Base-by-base conservation (phyloP, 1,284 basidiomycete species). In the Malassezia yamatoensis region DNA sequence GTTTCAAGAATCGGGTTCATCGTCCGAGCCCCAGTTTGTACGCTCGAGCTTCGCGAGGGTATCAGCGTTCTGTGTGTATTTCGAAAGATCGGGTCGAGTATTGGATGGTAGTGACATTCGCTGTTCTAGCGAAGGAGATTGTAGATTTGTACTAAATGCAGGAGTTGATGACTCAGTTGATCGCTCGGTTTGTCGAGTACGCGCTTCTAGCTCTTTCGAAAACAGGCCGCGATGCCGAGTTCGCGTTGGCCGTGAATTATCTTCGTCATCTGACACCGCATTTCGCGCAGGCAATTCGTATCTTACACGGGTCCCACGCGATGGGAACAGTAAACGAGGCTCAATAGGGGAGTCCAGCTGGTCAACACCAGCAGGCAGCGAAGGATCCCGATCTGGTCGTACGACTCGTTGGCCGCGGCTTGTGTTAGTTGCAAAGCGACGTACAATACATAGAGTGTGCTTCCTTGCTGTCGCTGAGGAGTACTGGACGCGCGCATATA, bases 391-490 rank as follows among this genome's bases (percentile, higher is more conserved):
- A 32, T 52, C 46, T 18, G 41, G 18, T 21, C 37, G 54, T 18
- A 55, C 40, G 29, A 54, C 46, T 34, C 54, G 53, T 43, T 55
- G 53, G n/a, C 54, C 52, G 32, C 53, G 53, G 40, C 38, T 29
- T 56, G 29, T 16, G 51, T 40, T 13, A 40, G 44, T 20, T 7
- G 21, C 2, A 11, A 32, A 18, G n/a, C 3, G 5, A 56, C 42
- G 24, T 50, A 48, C 43, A 70, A 70, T 5, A 70, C 68, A 57
- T 62, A 70, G 5, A 62, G 53, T 39, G 66, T 64, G 40, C 60
- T 63, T 42, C 62, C 65, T 13, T 53, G 53, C 20, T 64, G 59
- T 49, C 61, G 57, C 40, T 46, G 52, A 5, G 67, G 67, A 5
- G 59, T 51, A 42, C 52, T 46, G 29, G 40, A 47, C 9, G 63